These are phyloP conservation scores for sunflower (Helianthus annuus) DNA, from an alignment of 129 eudicot species.

Conservation along the genomic window DNA sequence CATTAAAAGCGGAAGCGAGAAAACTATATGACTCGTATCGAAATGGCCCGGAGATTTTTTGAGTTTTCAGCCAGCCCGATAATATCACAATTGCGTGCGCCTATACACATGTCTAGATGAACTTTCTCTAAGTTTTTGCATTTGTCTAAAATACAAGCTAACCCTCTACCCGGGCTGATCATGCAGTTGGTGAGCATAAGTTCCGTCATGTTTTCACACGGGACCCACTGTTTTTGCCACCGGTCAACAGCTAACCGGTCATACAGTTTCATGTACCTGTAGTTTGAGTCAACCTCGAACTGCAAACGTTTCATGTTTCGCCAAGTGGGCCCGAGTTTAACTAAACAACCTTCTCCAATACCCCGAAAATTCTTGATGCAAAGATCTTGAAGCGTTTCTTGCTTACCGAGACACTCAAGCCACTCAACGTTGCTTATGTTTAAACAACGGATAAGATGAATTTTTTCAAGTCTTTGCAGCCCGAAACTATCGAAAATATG, in stretches of 20 bases:
- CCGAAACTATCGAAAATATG: constrained; percentile 59
- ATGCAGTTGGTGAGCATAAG: constrained; percentile 68
- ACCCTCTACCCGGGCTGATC: constrained; percentile 77
- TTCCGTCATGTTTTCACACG: constrained; percentile 77
- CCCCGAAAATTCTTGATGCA: constrained; percentile 73
- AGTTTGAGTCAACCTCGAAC: constrained; percentile 71
- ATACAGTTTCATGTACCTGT: constrained; percentile 68
- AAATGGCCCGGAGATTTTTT: constrained; percentile 55
- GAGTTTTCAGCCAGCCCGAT: constrained; percentile 57
- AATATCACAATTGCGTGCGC: constrained; percentile 62
- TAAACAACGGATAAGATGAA: constrained; percentile 70
- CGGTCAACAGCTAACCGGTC: constrained; percentile 66
- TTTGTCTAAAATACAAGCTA: constrained; percentile 75
- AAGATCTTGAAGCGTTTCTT: constrained; percentile 63
- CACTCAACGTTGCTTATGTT: constrained; percentile 72
- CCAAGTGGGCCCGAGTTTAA: constrained; percentile 75
- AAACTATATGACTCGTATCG: constrained; percentile 74
- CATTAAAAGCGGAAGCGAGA: constrained; percentile 53
- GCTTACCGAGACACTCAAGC: constrained; percentile 82
- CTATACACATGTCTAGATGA: constrained; percentile 78
- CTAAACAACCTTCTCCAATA: constrained; percentile 78
- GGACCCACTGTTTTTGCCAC: constrained; percentile 67
- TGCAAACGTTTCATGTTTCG: constrained; percentile 53
- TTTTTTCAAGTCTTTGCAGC: constrained; percentile 54
- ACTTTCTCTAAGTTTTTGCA: constrained; percentile 71